These are phyloP conservation scores for Thermochaetoides thermophila DNA, from an alignment of 495 filamentous ascomycete species.

Conservation along the genomic window DNA sequence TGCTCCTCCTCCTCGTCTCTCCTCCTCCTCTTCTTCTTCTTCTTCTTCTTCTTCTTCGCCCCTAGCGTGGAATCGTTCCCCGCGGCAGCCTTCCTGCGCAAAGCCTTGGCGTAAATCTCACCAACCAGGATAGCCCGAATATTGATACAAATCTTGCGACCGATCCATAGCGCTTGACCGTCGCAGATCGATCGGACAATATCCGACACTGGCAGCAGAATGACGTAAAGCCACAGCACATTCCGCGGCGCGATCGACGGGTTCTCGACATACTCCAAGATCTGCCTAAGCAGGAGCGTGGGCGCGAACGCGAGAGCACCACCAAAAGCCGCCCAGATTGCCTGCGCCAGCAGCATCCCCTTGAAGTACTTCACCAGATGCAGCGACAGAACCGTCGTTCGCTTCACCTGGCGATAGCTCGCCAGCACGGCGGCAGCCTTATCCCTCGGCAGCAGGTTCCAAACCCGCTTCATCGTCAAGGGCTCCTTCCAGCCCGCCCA, in stretches of 20 bases:
- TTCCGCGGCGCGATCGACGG: slow-evolving; percentile 65
- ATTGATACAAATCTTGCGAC: slow-evolving; percentile 83
- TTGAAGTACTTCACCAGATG: slow-evolving; percentile 79
- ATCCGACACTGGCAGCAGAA: slow-evolving; percentile 70
- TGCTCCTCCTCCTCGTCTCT: slow-evolving; percentile 11
- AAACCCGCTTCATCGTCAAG: slow-evolving; percentile 68
- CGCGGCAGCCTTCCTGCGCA: slow-evolving; percentile 79
- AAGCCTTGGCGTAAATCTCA: slow-evolving; percentile 92
- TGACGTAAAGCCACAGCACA: slow-evolving; percentile 92
- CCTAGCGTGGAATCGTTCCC: slow-evolving; percentile 56
- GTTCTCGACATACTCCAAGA: slow-evolving; percentile 83
- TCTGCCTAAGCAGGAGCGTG: slow-evolving; percentile 77
- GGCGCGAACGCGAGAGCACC: slow-evolving; percentile 80
- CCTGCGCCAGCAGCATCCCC: slow-evolving; percentile 59
- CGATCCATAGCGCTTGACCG: slow-evolving; percentile 84
- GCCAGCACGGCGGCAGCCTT: slow-evolving; percentile 67
- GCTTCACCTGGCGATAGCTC: slow-evolving; percentile 72
- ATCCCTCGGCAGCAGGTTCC: slow-evolving; percentile 80
- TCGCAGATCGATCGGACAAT: slow-evolving; percentile 63
- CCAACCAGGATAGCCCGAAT: slow-evolving; percentile 91
- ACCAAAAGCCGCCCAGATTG: slow-evolving; percentile 58
- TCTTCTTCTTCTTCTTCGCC: slow-evolving; percentile 26
- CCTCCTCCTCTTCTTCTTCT: slow-evolving; percentile 27
- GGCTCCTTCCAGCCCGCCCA: slow-evolving; percentile 83
- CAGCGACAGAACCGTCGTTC: slow-evolving; percentile 64